Conservation (phyloP, 208 protist species). For the Leishmania arabica region DNA sequence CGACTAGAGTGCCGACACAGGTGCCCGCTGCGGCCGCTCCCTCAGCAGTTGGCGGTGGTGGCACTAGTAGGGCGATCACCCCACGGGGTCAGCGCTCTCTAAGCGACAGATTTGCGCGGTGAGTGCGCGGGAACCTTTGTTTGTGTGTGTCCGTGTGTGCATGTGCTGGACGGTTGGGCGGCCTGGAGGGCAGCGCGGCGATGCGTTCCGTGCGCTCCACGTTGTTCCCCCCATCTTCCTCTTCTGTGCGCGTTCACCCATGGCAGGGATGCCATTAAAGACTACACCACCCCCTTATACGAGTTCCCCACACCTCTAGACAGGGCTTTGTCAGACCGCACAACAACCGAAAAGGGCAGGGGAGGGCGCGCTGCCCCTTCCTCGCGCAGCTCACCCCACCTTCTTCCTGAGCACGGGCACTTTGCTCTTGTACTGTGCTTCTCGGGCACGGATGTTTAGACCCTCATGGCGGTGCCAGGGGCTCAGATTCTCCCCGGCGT, state of each 20-base stretch:
- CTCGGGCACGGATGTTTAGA: neutral
- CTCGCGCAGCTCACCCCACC: neutral
- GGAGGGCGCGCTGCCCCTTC: neutral
- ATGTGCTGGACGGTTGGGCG: neutral
- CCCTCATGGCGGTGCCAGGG: slow-evolving; percentile 1
- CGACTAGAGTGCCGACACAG: neutral
- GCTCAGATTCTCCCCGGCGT: neutral
- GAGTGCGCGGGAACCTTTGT: neutral
- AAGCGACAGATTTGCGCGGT: neutral
- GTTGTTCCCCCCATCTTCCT: neutral
- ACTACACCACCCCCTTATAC: neutral
- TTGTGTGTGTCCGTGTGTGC: neutral
- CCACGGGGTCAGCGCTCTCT: neutral
- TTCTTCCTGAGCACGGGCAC: neutral
- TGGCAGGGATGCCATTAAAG: neutral
- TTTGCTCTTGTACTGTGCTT: neutral
- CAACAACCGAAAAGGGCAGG: neutral
- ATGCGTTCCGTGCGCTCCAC: neutral
- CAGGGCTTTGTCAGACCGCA: neutral
- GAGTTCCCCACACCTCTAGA: neutral
- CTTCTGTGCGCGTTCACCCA: neutral
- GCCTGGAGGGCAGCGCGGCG: neutral
- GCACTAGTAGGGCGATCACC: neutral
- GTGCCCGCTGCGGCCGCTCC: neutral
- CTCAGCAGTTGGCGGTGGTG: neutral